These are phyloP conservation scores for Hansenula anomala DNA, from an alignment of 1,139 yeast species.

Conservation along the genomic window DNA sequence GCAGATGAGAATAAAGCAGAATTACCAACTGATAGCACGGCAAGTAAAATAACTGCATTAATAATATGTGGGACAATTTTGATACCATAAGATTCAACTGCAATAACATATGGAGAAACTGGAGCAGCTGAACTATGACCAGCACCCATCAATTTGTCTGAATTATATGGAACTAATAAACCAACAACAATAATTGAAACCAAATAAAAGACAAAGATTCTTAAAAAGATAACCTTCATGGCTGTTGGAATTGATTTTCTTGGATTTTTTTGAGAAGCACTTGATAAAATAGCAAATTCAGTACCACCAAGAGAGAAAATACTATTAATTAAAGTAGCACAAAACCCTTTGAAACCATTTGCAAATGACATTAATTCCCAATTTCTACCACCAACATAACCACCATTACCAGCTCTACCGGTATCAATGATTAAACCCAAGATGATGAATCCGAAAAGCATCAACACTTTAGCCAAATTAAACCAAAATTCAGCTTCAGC, in stretches of 20 bases:
- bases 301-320: conserved; percentile 83
- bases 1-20: conserved; percentile 77
- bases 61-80: conserved; percentile 62
- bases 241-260: conserved; percentile 61
- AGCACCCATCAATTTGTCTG: conserved; percentile 43
- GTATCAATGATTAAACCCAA: conserved; percentile 50
- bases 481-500: conserved; percentile 65
- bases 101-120: conserved; percentile 73
- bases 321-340: conserved; percentile 75
- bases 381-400: conserved; percentile 46
- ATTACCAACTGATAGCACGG: conserved; percentile 70
- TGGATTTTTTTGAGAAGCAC: conserved; percentile 80
- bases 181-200: conserved; percentile 58
- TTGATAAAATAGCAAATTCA: conserved; percentile 78
- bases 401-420: conserved; percentile 54
- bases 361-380: conserved; percentile 46
- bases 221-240: conserved; percentile 69
- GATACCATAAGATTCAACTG: conserved; percentile 53
- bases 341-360: conserved; percentile 71
- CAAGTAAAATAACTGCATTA: conserved; percentile 67
- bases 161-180: conserved; percentile 61
- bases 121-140: conserved; percentile 43
- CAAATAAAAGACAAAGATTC: conserved; percentile 61
- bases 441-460: conserved; percentile 54
- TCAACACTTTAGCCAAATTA: conserved; percentile 49